phyloP scores from a whole-genome alignment of 441 rosid species.

The Populus trichocarpa region DNA sequence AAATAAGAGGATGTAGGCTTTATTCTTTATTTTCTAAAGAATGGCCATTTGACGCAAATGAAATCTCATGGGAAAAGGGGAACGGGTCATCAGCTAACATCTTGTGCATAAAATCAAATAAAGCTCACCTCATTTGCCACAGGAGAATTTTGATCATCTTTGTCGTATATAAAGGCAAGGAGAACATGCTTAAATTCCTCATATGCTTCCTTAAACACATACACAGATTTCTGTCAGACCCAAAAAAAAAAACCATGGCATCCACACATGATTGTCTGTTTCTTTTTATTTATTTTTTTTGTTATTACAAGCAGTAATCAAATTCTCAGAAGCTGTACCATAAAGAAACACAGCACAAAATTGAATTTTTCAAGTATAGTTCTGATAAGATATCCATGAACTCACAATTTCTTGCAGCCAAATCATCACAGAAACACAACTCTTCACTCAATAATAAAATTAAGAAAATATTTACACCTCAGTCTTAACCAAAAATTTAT shows the following conservation, averaged over 20 bases:
- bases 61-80: background rate
- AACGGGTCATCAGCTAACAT: background rate
- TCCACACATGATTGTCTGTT: background rate
- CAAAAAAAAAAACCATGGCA: background rate
- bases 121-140: slow-evolving; percentile 80
- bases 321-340: background rate
- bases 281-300: background rate
- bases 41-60: background rate
- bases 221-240: slow-evolving; percentile 31
- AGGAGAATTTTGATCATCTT: slow-evolving; percentile 77
- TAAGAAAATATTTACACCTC: background rate
- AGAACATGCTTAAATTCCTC: slow-evolving; percentile 97
- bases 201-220: slow-evolving; percentile 88
- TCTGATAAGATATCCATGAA: background rate
- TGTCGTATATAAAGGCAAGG: slow-evolving; percentile 82
- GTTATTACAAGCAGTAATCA: background rate
- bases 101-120: background rate
- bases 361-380: background rate
- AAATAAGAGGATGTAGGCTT: background rate
- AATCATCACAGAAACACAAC: background rate
- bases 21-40: background rate
- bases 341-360: no score
- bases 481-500: background rate
- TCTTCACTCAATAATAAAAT: background rate
- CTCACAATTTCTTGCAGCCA: background rate